Evolutionary conservation across 2,329 filamentous ascomycete species (phyloP).

Genomic region (Grosmannia clavigera): DNA sequence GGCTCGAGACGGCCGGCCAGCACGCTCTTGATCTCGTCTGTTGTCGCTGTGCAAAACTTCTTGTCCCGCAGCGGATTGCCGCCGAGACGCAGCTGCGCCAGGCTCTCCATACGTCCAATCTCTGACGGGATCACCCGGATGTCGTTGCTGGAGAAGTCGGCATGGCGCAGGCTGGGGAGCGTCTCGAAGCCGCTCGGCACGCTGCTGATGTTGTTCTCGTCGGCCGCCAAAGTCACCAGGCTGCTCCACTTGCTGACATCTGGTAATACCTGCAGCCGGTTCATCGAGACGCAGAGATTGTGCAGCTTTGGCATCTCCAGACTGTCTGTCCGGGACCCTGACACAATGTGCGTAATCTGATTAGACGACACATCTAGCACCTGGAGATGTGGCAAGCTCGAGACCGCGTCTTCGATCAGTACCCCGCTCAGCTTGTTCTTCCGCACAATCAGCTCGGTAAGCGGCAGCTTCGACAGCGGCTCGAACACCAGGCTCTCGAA

Average conservation of each 20-base stretch:
- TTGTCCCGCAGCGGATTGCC: constrained; percentile 88
- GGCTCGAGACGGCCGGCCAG: constrained; percentile 56
- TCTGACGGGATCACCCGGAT: constrained; percentile 63
- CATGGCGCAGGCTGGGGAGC: constrained; percentile 57
- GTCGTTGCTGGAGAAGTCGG: constrained; percentile 78
- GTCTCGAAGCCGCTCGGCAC: constrained; percentile 66
- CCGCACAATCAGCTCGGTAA: constrained; percentile 61
- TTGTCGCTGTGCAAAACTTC: constrained; percentile 69
- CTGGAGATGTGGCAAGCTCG: constrained; percentile 52
- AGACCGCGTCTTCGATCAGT: constrained; percentile 52
- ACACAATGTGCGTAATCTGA: constrained; percentile 45
- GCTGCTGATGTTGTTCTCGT: constrained; percentile 66
- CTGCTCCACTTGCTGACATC: constrained; percentile 61
- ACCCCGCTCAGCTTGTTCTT: constrained; percentile 69
- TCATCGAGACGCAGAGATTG: constrained; percentile 65
- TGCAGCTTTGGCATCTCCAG: constrained; percentile 61
- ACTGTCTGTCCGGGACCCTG: constrained; percentile 21
- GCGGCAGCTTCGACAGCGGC: constrained; percentile 50
- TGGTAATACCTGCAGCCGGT: constrained; percentile 62
- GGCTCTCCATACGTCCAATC: constrained; percentile 65
- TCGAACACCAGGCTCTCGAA: constrained; percentile 61
- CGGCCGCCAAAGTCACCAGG: constrained; percentile 60
- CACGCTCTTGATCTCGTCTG: constrained; percentile 67
- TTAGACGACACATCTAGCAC: constrained; percentile 70
- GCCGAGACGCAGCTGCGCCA: constrained; percentile 63